Base-by-base conservation (phyloP, 2,329 filamentous ascomycete species). In the Colletotrichum sp. region DNA sequence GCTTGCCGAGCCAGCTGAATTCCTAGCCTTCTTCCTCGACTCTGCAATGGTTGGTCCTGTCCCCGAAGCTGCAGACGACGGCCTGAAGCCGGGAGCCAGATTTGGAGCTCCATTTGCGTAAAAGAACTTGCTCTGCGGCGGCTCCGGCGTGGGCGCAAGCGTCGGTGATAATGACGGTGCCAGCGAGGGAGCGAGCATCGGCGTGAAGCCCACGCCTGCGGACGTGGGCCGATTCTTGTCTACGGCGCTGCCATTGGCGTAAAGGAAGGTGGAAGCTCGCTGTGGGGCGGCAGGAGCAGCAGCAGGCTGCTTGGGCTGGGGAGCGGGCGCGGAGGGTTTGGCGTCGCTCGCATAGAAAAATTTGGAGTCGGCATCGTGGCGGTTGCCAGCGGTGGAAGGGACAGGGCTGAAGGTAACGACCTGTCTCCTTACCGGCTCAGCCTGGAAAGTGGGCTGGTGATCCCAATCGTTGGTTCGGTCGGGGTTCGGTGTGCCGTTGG, bases 271-370 rank as follows among this genome's bases (percentile, higher is more conserved):
- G 13, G 88, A 79, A 55, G 84, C 82, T 79, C 89, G 90, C 52
- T 88, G 86, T 25, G 87, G 84, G 6, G 13, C 81, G 76, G 88
- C 84, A 64, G 80, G 72, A 61, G 76, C 65, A 30, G 80, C 78
- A 71, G 32, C n/a, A 22, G 30, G 16, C 1, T 30, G 69, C 30
- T 68, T 75, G 39, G 27, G 77, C 44, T 68, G 73, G 16, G 71
- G 59, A 68, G 25, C 68, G 64, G 68, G 65, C 57, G 74, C 65
- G 15, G 63, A 60, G 28, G 12, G 34, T 79, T 91, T 93, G 52
- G 90, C 94, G 79, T 98, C 95, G 82, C 93, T 95, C 32, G 96
- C 97, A 83, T 98, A 96, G 83, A 99, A 98, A 89, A 98, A 98
- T 86, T 95, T 96, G 69, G 93, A 86, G 68, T 91, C 89, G 25